phyloP scores from a whole-genome alignment of 106 monocot genomes.

The Posidonia australis region DNA sequence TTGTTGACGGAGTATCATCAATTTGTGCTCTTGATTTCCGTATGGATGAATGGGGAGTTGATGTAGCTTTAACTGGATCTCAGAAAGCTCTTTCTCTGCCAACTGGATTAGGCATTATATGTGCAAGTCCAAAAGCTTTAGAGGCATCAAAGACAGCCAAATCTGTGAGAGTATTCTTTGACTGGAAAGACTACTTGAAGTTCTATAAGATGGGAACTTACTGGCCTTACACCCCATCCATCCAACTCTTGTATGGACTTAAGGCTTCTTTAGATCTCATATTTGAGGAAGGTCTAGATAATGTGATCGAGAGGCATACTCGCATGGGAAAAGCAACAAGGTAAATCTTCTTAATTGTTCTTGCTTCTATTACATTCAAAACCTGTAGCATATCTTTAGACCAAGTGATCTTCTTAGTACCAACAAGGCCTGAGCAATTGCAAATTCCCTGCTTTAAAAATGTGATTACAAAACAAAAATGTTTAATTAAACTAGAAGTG shows the following conservation, averaged over 20 bases:
- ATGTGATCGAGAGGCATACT: slow-evolving; percentile 64
- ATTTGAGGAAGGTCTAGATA: slow-evolving; percentile 88
- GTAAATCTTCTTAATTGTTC: slow-evolving; percentile 16
- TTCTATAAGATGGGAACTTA: slow-evolving; percentile 77
- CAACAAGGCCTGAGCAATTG: too few relatives aligned
- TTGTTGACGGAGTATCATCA: slow-evolving; percentile 92
- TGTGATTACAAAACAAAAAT: too few relatives aligned
- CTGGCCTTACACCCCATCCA: slow-evolving; percentile 95
- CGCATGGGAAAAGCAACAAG: slow-evolving; percentile 84
- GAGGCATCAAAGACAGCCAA: slow-evolving; percentile 82
- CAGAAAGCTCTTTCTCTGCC: slow-evolving; percentile 91
- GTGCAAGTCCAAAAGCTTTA: slow-evolving; percentile 83
- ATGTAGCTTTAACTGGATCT: slow-evolving; percentile 83
- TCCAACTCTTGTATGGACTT: slow-evolving; percentile 85
- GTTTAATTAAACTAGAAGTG: neutral
- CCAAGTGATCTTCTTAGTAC: too few relatives aligned
- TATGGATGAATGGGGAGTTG: slow-evolving; percentile 96
- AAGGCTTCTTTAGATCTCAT: slow-evolving; percentile 69
- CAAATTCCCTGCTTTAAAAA: too few relatives aligned
- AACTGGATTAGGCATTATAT: slow-evolving; percentile 76
- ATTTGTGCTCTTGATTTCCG: slow-evolving; percentile 86
- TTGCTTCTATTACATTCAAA: neutral
- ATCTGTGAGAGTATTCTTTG: slow-evolving; percentile 79
- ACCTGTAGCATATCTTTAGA: too few relatives aligned
- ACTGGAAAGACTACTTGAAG: slow-evolving; percentile 89